Evolutionary conservation across 805 yeast species (phyloP), one percentile per base, ranked within the genome.

Genomic region (Helenozyma baotianmanensis): DNA sequence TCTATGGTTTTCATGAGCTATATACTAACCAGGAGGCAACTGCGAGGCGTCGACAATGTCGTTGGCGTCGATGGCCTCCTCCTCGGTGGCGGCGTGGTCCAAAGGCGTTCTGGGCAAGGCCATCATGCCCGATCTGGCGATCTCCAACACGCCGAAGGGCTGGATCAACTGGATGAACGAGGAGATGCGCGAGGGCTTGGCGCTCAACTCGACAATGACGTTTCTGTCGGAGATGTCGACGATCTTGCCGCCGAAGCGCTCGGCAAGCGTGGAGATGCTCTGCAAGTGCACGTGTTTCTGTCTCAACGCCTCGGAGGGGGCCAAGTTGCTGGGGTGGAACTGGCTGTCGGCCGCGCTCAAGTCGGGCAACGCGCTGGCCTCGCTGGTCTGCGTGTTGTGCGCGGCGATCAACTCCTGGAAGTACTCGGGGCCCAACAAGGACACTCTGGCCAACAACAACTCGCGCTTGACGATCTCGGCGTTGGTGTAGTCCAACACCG

Each of bases 51-150:
- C 97, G 40, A 88, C 95, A 47, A 78, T 76, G 35, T 82, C 85
- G 35, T 68, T 61, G 22, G 80, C 83, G 39, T 75, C 78, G 41
- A 66, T 66, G 11, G 64, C 62, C 21, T 68, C 66, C 8, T 73
- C 82, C 14, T 67, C 72, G 13, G 64, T 73, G 26, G 58, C 64
- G 26, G 54, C 58, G 14, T 64, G 64, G 43, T 80, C 85, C 48
- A 88, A 65, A 26, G 96, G 96, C 30, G 97, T 86, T 74, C 97
- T 81, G 54, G 97, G 94, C 52, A 92, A 74, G 8, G 97, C 98
- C 90, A 92, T 88, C 94, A 90, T 86, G 66, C 98, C 98, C 16
- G 95, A 82, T 67, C 98, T 78, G 27, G 97, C 96, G 51, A 90
- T 83, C 65, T 92, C 98, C 53, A 92, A 74, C 38, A 92, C 80